Evolutionary conservation across 352 stramenopile genomes (phyloP).

Genomic region (Phytophthora uliginosa): DNA sequence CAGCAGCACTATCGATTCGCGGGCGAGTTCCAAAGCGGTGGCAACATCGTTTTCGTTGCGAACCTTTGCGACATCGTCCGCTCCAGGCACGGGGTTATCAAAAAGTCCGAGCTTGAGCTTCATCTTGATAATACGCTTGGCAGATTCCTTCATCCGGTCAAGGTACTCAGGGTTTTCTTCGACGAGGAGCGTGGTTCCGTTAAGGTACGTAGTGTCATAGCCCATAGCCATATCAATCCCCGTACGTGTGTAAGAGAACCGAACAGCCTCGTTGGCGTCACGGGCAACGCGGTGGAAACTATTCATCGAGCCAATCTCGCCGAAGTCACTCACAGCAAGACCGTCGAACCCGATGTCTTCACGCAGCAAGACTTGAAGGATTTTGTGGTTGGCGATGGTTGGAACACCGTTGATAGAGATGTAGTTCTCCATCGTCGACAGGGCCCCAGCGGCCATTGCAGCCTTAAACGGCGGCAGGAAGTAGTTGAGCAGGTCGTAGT

Average conservation of each 20-base stretch:
- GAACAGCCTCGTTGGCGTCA: background rate
- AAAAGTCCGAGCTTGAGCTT: slow-evolving; percentile 17
- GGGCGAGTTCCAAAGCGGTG: background rate
- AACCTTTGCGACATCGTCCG: slow-evolving; percentile 31
- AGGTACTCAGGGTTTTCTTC: background rate
- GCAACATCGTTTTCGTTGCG: background rate
- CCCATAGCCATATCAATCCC: background rate
- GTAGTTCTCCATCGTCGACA: background rate
- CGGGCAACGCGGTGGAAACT: background rate
- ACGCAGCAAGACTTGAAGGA: background rate
- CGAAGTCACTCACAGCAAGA: background rate
- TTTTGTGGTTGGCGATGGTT: background rate
- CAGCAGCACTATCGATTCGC: background rate
- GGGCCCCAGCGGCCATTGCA: background rate
- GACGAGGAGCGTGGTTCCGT: background rate
- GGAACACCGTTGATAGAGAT: background rate
- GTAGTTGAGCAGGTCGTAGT: slow-evolving; percentile 1
- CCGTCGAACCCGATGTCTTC: background rate
- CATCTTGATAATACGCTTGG: background rate
- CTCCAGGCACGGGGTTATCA: background rate
- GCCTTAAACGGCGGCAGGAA: background rate
- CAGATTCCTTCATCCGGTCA: background rate
- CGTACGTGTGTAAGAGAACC: background rate
- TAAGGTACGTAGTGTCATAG: background rate
- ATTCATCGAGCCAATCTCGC: background rate